Conservation (phyloP, 257 asterid species). For the Thymus mandschuricus region DNA sequence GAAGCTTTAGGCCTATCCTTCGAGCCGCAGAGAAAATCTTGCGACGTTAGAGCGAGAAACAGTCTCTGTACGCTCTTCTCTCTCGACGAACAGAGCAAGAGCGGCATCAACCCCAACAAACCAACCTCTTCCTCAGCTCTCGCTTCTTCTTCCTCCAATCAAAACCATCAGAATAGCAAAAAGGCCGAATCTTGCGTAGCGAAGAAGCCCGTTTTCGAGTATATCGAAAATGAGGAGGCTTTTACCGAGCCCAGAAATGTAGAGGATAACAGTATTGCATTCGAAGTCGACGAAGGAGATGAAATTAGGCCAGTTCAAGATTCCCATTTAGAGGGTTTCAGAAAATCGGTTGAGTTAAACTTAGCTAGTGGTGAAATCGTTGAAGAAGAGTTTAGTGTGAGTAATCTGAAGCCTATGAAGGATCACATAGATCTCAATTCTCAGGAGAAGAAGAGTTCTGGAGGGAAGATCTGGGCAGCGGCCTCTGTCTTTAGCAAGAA, state of each 20-base stretch:
- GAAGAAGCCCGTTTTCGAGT: constrained; percentile 54
- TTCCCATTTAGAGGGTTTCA: constrained; percentile 42
- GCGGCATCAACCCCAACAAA: constrained; percentile 15
- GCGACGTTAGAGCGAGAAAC: constrained; percentile 79
- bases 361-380: constrained; percentile 56
- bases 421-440: constrained; percentile 76
- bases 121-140: constrained; percentile 29
- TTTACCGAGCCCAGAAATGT: constrained; percentile 32
- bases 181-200: constrained; percentile 39
- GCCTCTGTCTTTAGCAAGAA: constrained; percentile 90
- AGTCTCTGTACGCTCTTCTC: constrained; percentile 72
- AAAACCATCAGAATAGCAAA: constrained; percentile 30
- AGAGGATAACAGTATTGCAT: constrained; percentile 35
- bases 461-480: constrained; percentile 77
- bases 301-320: constrained; percentile 61
- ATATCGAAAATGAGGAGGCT: constrained; percentile 44
- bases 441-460: constrained; percentile 61
- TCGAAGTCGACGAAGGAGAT: constrained; percentile 43
- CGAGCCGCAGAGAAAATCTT: constrained; percentile 89
- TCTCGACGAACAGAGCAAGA: constrained; percentile 49
- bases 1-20: constrained; percentile 62
- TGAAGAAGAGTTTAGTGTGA: constrained; percentile 46
- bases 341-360: constrained; percentile 42
- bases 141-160: constrained; percentile 36
- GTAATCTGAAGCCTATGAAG: constrained; percentile 69